Base-by-base conservation (phyloP, 2,329 filamentous ascomycete species). In the Calonectria leucothoes region DNA sequence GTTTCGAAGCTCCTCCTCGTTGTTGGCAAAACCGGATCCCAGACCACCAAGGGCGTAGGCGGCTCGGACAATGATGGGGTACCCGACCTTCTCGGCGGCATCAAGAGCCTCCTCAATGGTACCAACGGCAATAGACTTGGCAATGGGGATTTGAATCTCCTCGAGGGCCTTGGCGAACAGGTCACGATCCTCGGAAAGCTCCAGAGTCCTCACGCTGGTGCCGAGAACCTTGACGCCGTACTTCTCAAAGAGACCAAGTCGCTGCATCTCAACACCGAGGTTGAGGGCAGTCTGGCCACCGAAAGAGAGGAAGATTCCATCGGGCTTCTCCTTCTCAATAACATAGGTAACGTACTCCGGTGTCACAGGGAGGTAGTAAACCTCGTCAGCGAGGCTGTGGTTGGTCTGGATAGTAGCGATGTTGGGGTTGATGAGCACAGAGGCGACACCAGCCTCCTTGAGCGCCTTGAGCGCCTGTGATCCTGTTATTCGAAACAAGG, bases 371-470 rank as follows among this genome's bases (percentile, higher is more conserved):
- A 98, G 93, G 87, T 98, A 98, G 90, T 98, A 98, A 82, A 98
- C 94, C 88, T 98, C 96, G 83, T 98, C 96, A 82, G 95, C 95
- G 83, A 98, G 94, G 82, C 94, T 93, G 89, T 98, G 96, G 85
- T 97, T 95, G 80, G 96, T 98, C 88, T 98, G 96, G 82, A 98
- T 98, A 72, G 97, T 98, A 74, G 96, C 96, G 84, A 98, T 98
- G 85, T 98, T 98, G 81, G 96, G 96, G 87, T 98, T 98, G 85
- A 98, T 96, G 77, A 98, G 92, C 69, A 98, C 94, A 12, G 96
- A 98, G 79, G 93, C 87, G 74, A 98, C 94, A 74, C 95, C 95
- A 76, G 96, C 96, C 87, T 98, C 96, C 87, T 98, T 98, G 75
- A 99, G 90, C 48, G 97, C 97, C 88, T 98, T 98, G 76, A 99